Evolutionary conservation across 2,329 filamentous ascomycete species (phyloP).

Genomic region (Allantophomopsis cytisporea): DNA sequence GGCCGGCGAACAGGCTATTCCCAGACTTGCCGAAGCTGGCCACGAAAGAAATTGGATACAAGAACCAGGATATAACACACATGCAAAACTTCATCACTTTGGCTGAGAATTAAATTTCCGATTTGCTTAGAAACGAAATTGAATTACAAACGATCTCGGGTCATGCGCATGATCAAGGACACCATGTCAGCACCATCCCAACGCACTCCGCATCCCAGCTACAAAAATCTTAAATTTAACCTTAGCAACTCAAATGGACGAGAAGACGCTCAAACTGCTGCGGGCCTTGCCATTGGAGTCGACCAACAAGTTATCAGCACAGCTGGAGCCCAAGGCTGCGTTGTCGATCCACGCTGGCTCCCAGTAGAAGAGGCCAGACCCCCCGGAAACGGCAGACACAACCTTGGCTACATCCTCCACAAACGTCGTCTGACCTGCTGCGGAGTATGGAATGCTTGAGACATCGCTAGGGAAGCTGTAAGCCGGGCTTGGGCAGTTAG

Average conservation of each 20-base stretch:
- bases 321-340: constrained; percentile 48
- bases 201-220: no score
- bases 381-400: constrained; percentile 36
- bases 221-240: no score
- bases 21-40: no score
- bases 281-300: constrained; percentile 36
- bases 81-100: no score
- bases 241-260: constrained; percentile 23
- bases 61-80: no score
- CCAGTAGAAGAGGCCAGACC: constrained; percentile 58
- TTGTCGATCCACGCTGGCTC: constrained; percentile 61
- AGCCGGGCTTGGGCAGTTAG: constrained; percentile 40
- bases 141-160: no score
- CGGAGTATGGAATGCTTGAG: constrained; percentile 44
- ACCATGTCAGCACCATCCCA: no score
- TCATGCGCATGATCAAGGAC: no score
- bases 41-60: no score
- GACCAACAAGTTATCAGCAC: constrained; percentile 50
- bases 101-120: no score
- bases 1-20: no score
- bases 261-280: constrained; percentile 42
- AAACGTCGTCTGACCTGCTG: constrained; percentile 48
- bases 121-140: no score
- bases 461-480: constrained; percentile 48
- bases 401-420: constrained; percentile 43